phyloP scores from a whole-genome alignment of 2,329 filamentous ascomycete species.

The Bipolaris zeicola region DNA sequence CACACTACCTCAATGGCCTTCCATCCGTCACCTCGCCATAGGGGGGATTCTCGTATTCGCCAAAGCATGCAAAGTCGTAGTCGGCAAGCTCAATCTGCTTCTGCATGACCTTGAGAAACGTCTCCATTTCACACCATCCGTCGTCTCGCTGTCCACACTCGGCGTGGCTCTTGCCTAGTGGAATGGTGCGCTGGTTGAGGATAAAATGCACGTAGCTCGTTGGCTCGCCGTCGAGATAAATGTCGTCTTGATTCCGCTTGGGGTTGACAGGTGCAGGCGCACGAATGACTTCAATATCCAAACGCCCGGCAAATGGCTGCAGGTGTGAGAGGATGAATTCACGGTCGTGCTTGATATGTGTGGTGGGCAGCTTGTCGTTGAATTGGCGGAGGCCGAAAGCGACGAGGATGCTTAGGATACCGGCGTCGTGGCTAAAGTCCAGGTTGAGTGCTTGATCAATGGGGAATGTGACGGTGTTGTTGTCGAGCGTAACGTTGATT shows the following conservation, averaged over 20 bases:
- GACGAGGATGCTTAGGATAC: conserved; percentile 71
- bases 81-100: conserved; percentile 62
- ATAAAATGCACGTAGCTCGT: conserved; percentile 77
- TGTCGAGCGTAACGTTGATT: conserved; percentile 72
- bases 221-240: conserved; percentile 59
- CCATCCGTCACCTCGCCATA: conserved; percentile 61
- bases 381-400: conserved; percentile 77
- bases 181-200: conserved; percentile 74
- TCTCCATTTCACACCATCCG: conserved; percentile 76
- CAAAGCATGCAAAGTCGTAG: conserved; percentile 71
- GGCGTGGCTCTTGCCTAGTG: conserved; percentile 68
- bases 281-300: conserved; percentile 76
- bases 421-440: conserved; percentile 80
- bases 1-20: conserved; percentile 43
- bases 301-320: conserved; percentile 72
- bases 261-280: conserved; percentile 65
- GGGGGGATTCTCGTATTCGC: conserved; percentile 55
- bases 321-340: conserved; percentile 70
- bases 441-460: conserved; percentile 75
- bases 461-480: conserved; percentile 71
- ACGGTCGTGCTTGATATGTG: conserved; percentile 60
- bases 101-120: conserved; percentile 68
- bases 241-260: conserved; percentile 30
- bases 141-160: conserved; percentile 70
- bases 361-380: conserved; percentile 61